phyloP scores from a whole-genome alignment of 352 stramenopile species.

The Phytophthora pseudosyringae region DNA sequence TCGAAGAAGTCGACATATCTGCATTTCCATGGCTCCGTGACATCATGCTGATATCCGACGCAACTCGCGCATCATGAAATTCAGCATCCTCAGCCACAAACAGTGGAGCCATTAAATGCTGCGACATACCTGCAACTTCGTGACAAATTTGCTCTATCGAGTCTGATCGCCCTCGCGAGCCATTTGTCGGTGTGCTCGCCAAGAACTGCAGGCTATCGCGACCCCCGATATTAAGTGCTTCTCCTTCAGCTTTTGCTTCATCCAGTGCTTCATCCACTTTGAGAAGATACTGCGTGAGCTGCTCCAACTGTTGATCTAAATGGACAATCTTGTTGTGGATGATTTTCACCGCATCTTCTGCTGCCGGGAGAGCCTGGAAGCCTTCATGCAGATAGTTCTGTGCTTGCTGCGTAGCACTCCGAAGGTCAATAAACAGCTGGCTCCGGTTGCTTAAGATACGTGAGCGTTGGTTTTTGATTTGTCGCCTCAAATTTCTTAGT shows the following conservation, averaged over 20 bases:
- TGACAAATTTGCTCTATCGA: conserved; percentile 67
- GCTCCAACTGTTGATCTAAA: conserved; percentile 79
- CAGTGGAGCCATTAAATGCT: conserved; percentile 75
- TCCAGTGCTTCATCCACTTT: conserved; percentile 84
- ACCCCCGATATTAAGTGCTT: conserved; percentile 48
- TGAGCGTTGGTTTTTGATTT: conserved; percentile 87
- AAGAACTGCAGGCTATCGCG: conserved; percentile 73
- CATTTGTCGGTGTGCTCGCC: conserved; percentile 36
- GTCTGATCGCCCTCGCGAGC: conserved; percentile 34
- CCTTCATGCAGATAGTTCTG: conserved; percentile 89
- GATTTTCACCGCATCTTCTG: conserved; percentile 84
- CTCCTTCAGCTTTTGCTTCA: conserved; percentile 60
- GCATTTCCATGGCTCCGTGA: conserved; percentile 31
- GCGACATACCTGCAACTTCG: conserved; percentile 75
- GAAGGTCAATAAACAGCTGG: conserved; percentile 83
- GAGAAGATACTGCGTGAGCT: conserved; percentile 61
- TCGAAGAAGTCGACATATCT: conserved; percentile 66
- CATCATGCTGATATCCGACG: conserved; percentile 39
- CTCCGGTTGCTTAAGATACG: conserved; percentile 82
- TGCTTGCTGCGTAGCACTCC: conserved; percentile 79
- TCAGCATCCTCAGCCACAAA: conserved; percentile 85
- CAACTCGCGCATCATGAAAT: conserved; percentile 80
- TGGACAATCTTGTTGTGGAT: conserved; percentile 83
- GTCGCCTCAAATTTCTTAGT: conserved; percentile 69
- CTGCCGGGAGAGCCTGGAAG: conserved; percentile 71